Evolutionary conservation across 495 filamentous ascomycete genomes (phyloP), one percentile per base, ranked within the genome.

Genomic region (Elaphomyces granulatus): DNA sequence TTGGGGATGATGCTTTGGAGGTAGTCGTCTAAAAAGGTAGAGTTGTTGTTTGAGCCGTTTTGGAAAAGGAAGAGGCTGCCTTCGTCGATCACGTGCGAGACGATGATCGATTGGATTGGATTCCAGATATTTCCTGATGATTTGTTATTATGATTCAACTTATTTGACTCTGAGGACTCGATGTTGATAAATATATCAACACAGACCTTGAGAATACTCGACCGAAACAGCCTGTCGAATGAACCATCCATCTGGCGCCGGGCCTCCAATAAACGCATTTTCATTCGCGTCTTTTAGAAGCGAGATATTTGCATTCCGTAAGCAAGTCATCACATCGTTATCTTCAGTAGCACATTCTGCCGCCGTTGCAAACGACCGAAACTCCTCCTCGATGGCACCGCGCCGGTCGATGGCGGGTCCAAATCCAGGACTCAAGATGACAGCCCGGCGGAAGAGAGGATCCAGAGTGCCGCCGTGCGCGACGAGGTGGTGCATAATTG

Each of bases 371-470:
- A 73, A 71, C 21, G 52, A 53, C n/a, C 55, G 44, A 40, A 68
- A 72, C 4, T 42, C 60, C 10, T 45, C 40, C 30, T 71, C 46
- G 1, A 67, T 50, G 2, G 35, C 23, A 10, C 58, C 61, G 17
- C 50, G 48, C 18, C 61, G 57, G 39, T 68, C 63, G 42, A 60
- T 69, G 20, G 53, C 45, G 3, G 52, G 47, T 35, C 59, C 56
- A 34, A 65, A 74, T 9, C 64, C 68, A 3, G 71, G 67, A 12
- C 66, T 66, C 43, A 64, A 65, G 26, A 72, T n/a, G n/a, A n/a
- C n/a, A n/a, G n/a, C n/a, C n/a, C n/a, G n/a, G 16, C 66, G 66
- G 54, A 75, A 77, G 31, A 75, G 60, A 0, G 54, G 43, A 35
- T 75, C 71, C 34, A 66, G 58, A 6, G 53, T 55, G 14, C 54